Conservation (phyloP, 192 early-diverging fungal genomes). For the Coemansia sp. region DNA sequence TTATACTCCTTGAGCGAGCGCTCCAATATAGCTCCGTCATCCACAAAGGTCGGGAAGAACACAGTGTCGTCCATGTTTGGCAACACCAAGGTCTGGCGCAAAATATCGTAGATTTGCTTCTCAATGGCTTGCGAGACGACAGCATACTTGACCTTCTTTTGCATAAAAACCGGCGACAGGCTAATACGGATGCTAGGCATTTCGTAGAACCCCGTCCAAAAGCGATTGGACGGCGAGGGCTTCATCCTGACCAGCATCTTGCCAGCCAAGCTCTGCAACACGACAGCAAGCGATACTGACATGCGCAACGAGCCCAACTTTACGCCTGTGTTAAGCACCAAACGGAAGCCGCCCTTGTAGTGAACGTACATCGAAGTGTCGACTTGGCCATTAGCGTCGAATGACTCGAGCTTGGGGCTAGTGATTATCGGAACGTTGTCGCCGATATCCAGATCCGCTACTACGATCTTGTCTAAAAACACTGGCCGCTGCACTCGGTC, state of each 20-base stretch:
- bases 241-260: conserved; percentile 76
- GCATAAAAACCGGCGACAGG: conserved; percentile 80
- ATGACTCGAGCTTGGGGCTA: conserved; percentile 68
- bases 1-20: conserved; percentile 42
- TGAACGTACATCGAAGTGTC: conserved; percentile 73
- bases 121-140: conserved; percentile 86
- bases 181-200: conserved; percentile 72
- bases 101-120: conserved; percentile 77
- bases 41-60: conserved; percentile 65
- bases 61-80: conserved; percentile 89
- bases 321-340: conserved; percentile 73
- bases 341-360: conserved; percentile 74
- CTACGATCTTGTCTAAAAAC: conserved; percentile 79
- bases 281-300: conserved; percentile 76
- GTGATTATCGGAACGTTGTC: conserved; percentile 78
- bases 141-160: conserved; percentile 77
- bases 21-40: conserved; percentile 64
- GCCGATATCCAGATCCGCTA: conserved; percentile 76
- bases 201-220: conserved; percentile 86
- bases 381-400: conserved; percentile 75
- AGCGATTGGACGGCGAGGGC: conserved; percentile 76
- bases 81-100: conserved; percentile 76
- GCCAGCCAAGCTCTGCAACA: conserved; percentile 71
- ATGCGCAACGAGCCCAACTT: conserved; percentile 68
- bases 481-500: conserved; percentile 63